Evolutionary conservation across 805 yeast species (phyloP), one percentile per base, ranked within the genome.

Genomic region (Monosporozyma aquatica): DNA sequence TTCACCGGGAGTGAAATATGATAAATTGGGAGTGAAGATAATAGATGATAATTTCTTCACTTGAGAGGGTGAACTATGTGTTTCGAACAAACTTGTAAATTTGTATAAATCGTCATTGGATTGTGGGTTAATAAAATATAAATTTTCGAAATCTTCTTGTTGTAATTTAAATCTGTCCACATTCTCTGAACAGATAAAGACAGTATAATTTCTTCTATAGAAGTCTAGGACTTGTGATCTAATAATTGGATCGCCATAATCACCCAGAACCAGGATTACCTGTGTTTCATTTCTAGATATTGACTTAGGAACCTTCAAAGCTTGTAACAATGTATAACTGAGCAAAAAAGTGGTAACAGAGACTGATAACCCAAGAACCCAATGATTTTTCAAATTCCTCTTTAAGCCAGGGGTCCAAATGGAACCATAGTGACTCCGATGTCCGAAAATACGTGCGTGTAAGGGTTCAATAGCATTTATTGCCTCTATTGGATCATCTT

Each of bases 161-260:
- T 49, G 48, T 21, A 51, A 46, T 20, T 51, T 50, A 29, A 47
- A 48, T 7, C 40, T 45, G 11, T 44, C 43, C 7, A 55, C 54
- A 30, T 50, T 51, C 34, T 50, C 49, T 17, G 65, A 55, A 40
- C 65, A 59, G 11, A 62, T 53, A 37, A 58, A 59, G 4, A 62
- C 55, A 6, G 53, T 53, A 35, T 53, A 62, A 18, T 61, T 51
- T 43, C 65, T 59, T 39, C 59, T 52, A 43, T 60, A 58, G 15
- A 62, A 47, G 44, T 62, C 67, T 53, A 58, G 54, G 3, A 61
- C 65, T 43, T 61, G 63, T 11, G 58, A 53, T 38, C 65, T 55
- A 3, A 64, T 51, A 8, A 61, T 54, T 5, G 68, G 65, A 48
- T 62, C 65, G 18, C 53, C 55, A 53, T 57, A 56, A 39, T 59